phyloP scores from a whole-genome alignment of 352 stramenopile genomes.

The Pythium phragmitis region DNA sequence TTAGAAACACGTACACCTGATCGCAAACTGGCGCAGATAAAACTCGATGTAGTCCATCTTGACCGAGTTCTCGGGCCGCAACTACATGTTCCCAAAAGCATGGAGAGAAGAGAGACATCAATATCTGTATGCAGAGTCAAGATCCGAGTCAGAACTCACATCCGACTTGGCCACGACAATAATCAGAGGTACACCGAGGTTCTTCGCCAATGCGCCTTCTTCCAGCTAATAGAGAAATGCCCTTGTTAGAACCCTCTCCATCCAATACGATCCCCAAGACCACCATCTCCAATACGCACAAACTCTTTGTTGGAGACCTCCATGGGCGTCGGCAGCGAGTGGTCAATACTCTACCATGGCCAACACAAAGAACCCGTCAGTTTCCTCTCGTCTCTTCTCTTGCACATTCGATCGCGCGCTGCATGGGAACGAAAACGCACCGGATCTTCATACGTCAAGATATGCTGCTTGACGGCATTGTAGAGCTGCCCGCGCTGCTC shows the following conservation, averaged over 20 bases:
- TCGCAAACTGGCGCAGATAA: constrained; percentile 71
- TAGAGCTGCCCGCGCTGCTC: constrained; percentile 67
- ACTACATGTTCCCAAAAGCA: constrained; percentile 20
- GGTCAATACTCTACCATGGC: constrained; percentile 47
- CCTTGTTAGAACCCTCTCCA: too few species aligned
- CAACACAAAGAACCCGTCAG: neutral
- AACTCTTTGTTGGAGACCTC: constrained; percentile 67
- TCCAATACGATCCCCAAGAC: too few species aligned
- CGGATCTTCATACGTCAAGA: constrained; percentile 75
- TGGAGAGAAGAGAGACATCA: too few species aligned
- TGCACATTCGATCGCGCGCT: neutral
- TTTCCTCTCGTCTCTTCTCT: neutral
- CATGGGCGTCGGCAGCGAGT: constrained; percentile 47
- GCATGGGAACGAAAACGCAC: constrained; percentile 30
- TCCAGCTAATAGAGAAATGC: constrained; percentile 40
- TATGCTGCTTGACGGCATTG: constrained; percentile 62
- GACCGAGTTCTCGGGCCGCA: constrained; percentile 74
- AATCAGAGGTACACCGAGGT: constrained; percentile 71
- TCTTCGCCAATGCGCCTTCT: constrained; percentile 77
- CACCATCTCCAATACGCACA: constrained; percentile 34
- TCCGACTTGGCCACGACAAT: constrained; percentile 78
- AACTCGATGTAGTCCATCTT: constrained; percentile 89
- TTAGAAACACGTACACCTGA: constrained; percentile 55
- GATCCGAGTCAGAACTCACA: constrained; percentile 32
- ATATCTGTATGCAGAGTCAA: too few species aligned